Conservation (phyloP, 2,329 filamentous ascomycete genomes). For the Dichotomopilus funicola region DNA sequence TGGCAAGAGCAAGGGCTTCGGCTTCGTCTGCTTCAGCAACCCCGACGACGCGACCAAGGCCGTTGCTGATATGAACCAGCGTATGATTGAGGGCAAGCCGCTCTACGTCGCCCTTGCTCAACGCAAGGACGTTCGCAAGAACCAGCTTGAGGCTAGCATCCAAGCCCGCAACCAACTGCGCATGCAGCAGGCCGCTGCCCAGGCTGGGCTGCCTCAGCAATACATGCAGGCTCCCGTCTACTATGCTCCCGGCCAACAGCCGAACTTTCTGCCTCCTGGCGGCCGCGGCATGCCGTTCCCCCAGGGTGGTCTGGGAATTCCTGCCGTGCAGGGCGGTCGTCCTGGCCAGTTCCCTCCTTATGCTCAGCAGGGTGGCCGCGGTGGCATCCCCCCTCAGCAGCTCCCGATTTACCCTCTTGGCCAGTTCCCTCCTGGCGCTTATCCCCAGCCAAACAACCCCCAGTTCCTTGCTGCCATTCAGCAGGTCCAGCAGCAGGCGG, state of each 20-base stretch:
- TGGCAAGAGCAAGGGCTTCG: conserved; percentile 99
- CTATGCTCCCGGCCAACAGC: conserved; percentile 78
- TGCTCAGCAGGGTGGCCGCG: conserved; percentile 81
- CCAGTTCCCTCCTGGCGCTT: conserved; percentile 73
- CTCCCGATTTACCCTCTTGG: conserved; percentile 79
- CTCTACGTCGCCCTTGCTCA: conserved; percentile 96
- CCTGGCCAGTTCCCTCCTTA: conserved; percentile 82
- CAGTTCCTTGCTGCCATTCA: conserved; percentile 78
- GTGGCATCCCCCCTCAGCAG: conserved; percentile 74
- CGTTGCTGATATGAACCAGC: conserved; percentile 99
- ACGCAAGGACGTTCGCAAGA: conserved; percentile 99
- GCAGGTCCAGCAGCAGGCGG: conserved; percentile 57
- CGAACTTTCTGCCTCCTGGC: conserved; percentile 58
- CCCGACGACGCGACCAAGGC: conserved; percentile 98
- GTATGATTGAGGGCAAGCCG: conserved; percentile 95
- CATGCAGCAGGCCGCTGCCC: conserved; percentile 93
- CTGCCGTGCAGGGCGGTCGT: conserved; percentile 70
- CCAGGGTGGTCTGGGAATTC: conserved; percentile 57
- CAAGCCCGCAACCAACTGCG: conserved; percentile 97
- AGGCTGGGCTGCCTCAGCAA: conserved; percentile 79
- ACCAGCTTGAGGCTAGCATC: conserved; percentile 97
- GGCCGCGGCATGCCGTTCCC: conserved; percentile 63
- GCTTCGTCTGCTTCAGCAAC: conserved; percentile 99
- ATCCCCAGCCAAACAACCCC: conserved; percentile 72
- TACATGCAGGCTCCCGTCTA: conserved; percentile 89